Evolutionary conservation across 2,329 filamentous ascomycete genomes (phyloP), one percentile per base, ranked within the genome.

Genomic region (Clonostachys byssicola): DNA sequence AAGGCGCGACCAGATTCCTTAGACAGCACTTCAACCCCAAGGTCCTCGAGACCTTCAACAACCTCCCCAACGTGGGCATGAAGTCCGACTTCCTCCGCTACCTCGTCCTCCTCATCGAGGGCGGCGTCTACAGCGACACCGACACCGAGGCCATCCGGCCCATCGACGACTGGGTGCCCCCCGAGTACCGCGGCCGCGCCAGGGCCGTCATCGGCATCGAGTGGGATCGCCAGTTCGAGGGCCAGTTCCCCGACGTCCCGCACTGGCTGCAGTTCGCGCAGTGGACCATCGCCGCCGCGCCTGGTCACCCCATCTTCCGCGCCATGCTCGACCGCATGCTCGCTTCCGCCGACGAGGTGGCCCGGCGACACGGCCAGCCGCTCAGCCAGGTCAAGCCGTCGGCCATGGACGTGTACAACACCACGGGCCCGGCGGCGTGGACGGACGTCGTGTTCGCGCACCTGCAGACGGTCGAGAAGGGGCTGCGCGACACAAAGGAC

Each of bases 81-180:
- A 61, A 61, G 43, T 61, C 62, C 9, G 55, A 61, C 38, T 45
- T 61, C 6, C 52, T 61, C 3, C 57, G 58, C 3, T 60, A 61
- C 47, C 52, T 60, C 7, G 33, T 61, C 34, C 54, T 61, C 23
- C 42, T 42, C 30, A 44, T 51, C 4, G 59, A 65, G 34, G 65
- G 66, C 12, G 66, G 73, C 12, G 48, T 49, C 10, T 50, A 50
- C 33, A 43, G 44, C 17, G 48, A 50, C 42, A 42, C 39, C 38
- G 80, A 83, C 54, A 78, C 81, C 13, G 73, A 79, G 54, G 74
- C 76, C 12, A 60, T 82, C 14, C 70, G 70, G 33, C 72, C 78
- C 0, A 62, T 81, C 44, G 63, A 75, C 23, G 14, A 47, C 5
- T 61, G 58, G 58, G 44, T 60, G 4, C 56, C 59, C 6, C 33